Conservation (phyloP, 257 asterid species). For the Prunella vulgaris region DNA sequence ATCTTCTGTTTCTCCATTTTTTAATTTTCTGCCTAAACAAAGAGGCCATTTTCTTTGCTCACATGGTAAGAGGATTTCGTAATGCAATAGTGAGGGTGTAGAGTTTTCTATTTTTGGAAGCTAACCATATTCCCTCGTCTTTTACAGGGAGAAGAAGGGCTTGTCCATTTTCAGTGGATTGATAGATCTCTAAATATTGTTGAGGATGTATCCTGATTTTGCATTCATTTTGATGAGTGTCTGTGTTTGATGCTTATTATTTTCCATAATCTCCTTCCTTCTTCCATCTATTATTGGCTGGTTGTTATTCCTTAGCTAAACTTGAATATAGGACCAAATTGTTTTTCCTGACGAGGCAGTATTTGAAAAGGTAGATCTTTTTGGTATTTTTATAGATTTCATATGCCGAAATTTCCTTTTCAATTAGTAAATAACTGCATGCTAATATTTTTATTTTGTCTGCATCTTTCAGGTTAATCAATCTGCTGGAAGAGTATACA, state of each 20-base stretch:
- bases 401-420: not conserved
- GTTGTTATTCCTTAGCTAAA: constrained; percentile 44
- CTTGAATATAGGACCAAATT: constrained; percentile 73
- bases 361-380: constrained; percentile 65
- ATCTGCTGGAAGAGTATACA: constrained; percentile 86
- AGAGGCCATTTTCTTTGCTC: not conserved
- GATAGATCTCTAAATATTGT: constrained; percentile 61
- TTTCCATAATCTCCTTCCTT: not conserved
- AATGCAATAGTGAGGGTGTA: not conserved
- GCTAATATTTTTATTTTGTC: constrained; percentile 9
- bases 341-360: constrained; percentile 87
- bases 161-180: constrained; percentile 85
- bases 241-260: constrained; percentile 5
- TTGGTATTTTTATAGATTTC: constrained; percentile 7
- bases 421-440: not conserved
- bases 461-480: constrained; percentile 64
- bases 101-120: not conserved
- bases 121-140: constrained; percentile 12
- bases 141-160: constrained; percentile 85
- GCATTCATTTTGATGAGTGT: constrained; percentile 1
- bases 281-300: constrained; percentile 1
- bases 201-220: constrained; percentile 79
- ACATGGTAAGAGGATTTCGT: constrained; percentile 5
- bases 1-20: not conserved
- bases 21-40: not conserved